Evolutionary conservation across 371 early-diverging fungal species (phyloP), one percentile per base, ranked within the genome.

Genomic region (Mucor circinelloides): DNA sequence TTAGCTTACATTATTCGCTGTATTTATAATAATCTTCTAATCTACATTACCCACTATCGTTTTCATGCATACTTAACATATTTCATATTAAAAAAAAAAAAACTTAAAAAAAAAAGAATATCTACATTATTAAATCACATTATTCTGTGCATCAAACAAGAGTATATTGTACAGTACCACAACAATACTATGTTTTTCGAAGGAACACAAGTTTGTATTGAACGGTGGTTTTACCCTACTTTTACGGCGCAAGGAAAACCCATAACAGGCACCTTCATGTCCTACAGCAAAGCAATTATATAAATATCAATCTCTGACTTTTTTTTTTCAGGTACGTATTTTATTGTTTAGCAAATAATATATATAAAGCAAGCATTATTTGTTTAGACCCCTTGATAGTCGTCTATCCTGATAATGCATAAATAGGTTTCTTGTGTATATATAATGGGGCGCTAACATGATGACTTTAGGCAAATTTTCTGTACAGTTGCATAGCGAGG

Each of bases 71-170:
- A 31, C 30, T 56, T 30, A 2, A 54, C n/a, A 28, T 54, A 13
- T 25, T 54, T 30, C 25, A 54, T 54, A 28, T 54, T 54, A 34
- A 57, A 57, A 57, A n/a, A n/a, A n/a, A n/a, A n/a, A n/a, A n/a
- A n/a, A n/a, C n/a, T n/a, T n/a, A n/a, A n/a, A n/a, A n/a, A n/a
- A n/a, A n/a, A 57, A 57, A 57, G 31, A 17, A 5, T 17, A 40
- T 17, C 21, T n/a, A n/a, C 10, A 19, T 32, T 21, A 31, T 21
- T 32, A 32, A 32, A 32, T 25, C 58, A 46, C 21, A 46, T 46
- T 46, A 21, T 46, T 21, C 21, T 19, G 21, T 46, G 21, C n/a
- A 44, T 44, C 3, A 13, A 12, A 36, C 36, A 36, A 36, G 13
- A 1, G 1, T 36, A 36, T 36, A 36, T 13, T 1, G 13, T 36